These are phyloP conservation scores for Mesotaenium endlicherianum DNA, from an alignment of 139 green algal genomes.

Conservation along the genomic window DNA sequence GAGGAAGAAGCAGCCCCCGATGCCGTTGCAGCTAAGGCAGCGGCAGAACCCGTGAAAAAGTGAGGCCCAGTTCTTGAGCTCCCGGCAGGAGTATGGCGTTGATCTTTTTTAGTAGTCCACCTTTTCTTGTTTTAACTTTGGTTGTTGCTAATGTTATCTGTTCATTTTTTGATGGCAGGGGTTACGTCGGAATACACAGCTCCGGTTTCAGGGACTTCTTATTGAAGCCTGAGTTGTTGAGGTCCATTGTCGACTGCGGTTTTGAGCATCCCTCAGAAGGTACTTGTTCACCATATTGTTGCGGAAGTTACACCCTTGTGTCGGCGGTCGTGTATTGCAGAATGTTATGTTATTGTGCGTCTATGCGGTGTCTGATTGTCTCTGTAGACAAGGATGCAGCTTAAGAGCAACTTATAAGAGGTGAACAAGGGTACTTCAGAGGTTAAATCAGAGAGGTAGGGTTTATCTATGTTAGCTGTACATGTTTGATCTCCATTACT, in stretches of 20 bases:
- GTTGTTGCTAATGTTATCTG: conserved; percentile 27
- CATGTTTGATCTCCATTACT: background rate
- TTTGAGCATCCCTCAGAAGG: conserved; percentile 99
- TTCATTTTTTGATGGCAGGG: conserved; percentile 63
- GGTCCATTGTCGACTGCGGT: conserved; percentile 93
- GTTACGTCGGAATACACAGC: conserved; percentile 94
- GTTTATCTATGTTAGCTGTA: background rate
- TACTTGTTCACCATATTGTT: conserved; percentile 45
- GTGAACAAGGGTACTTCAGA: too few species aligned
- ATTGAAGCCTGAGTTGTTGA: conserved; percentile 89
- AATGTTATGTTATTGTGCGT: background rate
- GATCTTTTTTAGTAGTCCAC: background rate
- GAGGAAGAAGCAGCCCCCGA: conserved; percentile 72
- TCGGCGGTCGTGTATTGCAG: background rate
- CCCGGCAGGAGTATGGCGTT: background rate
- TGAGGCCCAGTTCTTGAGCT: conserved; percentile 14
- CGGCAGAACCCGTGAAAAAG: conserved; percentile 56
- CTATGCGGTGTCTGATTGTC: background rate
- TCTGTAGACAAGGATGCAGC: too few species aligned
- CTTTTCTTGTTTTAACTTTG: background rate
- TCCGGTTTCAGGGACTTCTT: conserved; percentile 98
- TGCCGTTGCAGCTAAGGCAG: conserved; percentile 54
- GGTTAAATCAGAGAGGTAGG: background rate
- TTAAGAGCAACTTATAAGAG: too few species aligned
- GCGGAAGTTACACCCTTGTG: background rate